phyloP scores from a whole-genome alignment of 306 rosid genomes.

The Casuarina cunninghamiana region DNA sequence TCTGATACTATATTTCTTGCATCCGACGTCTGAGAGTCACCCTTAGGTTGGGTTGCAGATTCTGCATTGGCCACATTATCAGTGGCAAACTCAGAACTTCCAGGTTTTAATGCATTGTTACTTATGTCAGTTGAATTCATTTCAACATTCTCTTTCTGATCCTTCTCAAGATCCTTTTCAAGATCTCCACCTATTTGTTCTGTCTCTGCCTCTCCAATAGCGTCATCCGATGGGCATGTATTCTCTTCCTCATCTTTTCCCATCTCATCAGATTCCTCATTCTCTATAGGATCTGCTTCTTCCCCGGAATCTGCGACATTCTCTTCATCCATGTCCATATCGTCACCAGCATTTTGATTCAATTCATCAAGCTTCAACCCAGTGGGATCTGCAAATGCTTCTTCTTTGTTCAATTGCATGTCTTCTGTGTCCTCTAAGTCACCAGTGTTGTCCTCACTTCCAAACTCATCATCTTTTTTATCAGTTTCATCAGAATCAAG shows the following conservation, averaged over 20 bases:
- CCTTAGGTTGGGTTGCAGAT: conserved; percentile 49
- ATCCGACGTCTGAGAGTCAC: conserved; percentile 46
- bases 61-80: conserved; percentile 45
- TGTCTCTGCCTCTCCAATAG: conserved; percentile 58
- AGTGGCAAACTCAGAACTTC: conserved; percentile 35
- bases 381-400: conserved; percentile 51
- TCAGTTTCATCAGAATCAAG: conserved; percentile 37
- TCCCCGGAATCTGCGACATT: conserved; percentile 48
- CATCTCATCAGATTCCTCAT: conserved; percentile 42
- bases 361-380: conserved; percentile 56
- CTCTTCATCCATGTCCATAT: conserved; percentile 52
- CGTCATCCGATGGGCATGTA: conserved; percentile 54
- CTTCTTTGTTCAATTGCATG: conserved; percentile 58
- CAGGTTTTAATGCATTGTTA: conserved; percentile 42
- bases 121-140: conserved; percentile 36
- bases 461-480: conserved; percentile 41
- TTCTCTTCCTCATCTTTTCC: conserved; percentile 45
- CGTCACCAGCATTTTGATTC: conserved; percentile 50
- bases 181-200: conserved; percentile 46
- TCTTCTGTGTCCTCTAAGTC: conserved; percentile 54
- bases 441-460: conserved; percentile 33
- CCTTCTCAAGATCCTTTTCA: conserved; percentile 49
- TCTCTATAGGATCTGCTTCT: conserved; percentile 50
- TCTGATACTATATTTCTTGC: conserved; percentile 44
- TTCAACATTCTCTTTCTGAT: conserved; percentile 46